Evolutionary conservation across 1,284 basidiomycete genomes (phyloP).

Genomic region (Pascua sp.): DNA sequence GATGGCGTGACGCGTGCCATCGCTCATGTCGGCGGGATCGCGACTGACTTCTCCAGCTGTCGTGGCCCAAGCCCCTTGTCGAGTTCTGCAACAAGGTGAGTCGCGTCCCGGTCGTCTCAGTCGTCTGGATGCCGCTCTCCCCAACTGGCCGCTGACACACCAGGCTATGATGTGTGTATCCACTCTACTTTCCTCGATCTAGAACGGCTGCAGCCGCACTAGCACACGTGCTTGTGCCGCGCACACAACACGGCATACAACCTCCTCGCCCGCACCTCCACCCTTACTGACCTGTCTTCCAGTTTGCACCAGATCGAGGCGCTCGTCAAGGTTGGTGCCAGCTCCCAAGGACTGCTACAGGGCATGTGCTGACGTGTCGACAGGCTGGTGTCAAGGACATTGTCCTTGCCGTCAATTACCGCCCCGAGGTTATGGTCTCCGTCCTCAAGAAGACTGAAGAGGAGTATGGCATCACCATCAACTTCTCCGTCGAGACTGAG

Average conservation of each 20-base stretch:
- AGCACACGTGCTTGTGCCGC: too few species aligned
- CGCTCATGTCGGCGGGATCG: not conserved
- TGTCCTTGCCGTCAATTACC: conserved; percentile 57
- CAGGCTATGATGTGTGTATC: conserved; percentile 49
- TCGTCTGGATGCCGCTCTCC: conserved; percentile 18
- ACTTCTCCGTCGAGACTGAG: conserved; percentile 56
- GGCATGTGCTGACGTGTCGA: conserved; percentile 2
- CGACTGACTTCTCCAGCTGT: conserved; percentile 30
- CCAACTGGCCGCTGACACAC: conserved; percentile 36
- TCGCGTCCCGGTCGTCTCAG: not conserved
- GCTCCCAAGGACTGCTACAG: conserved; percentile 9
- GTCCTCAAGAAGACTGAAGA: conserved; percentile 56
- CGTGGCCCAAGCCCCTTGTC: conserved; percentile 55
- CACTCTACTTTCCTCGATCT: not conserved
- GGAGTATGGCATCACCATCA: conserved; percentile 56
- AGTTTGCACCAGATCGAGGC: conserved; percentile 56
- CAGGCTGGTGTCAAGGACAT: conserved; percentile 57
- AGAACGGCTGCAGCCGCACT: not conserved
- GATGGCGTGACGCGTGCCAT: not conserved
- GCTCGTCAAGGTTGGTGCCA: conserved; percentile 50
- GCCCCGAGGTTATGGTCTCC: conserved; percentile 56
- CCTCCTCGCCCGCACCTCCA: not conserved
- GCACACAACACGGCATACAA: too few species aligned
- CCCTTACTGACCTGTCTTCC: not conserved
- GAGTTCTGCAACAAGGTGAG: conserved; percentile 55